Percentiles rank a stretch among this genome's conserved stretches.
phyloP scores from a whole-genome alignment of 306 rosid genomes.

The Cyamopsis tetragonoloba region DNA sequence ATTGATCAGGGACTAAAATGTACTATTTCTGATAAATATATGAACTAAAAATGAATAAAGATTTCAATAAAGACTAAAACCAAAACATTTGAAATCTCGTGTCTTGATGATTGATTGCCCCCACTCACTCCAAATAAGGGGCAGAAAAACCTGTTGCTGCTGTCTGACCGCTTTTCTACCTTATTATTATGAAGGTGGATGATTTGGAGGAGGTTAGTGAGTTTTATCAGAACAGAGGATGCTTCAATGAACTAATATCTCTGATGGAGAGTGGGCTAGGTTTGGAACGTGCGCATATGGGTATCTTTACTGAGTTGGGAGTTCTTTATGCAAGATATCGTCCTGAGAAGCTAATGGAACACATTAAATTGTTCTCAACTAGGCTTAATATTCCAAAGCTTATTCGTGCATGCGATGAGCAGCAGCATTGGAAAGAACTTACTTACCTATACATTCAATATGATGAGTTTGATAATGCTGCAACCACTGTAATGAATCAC shows the following conservation, averaged over 20 bases:
- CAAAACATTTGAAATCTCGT: no score
- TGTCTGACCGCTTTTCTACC: constrained; percentile 16
- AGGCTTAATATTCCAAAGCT: constrained; percentile 94
- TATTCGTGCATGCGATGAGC: constrained; percentile 97
- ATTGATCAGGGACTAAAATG: no score
- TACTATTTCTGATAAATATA: no score
- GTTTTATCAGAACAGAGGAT: constrained; percentile 90
- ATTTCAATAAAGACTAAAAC: no score
- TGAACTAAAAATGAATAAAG: no score
- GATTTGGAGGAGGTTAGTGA: constrained; percentile 97
- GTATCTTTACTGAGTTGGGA: constrained; percentile 94
- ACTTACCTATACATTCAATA: constrained; percentile 85
- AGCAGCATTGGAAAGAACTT: constrained; percentile 95
- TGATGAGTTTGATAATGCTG: constrained; percentile 97
- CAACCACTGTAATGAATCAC: constrained; percentile 90
- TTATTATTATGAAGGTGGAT: constrained; percentile 56
- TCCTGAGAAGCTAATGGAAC: constrained; percentile 92
- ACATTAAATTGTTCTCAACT: constrained; percentile 83
- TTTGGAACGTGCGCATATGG: constrained; percentile 95
- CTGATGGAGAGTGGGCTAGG: constrained; percentile 97
- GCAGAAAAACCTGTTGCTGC: neutral
- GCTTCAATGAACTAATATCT: constrained; percentile 91
- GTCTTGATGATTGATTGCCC: neutral
- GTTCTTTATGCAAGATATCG: constrained; percentile 96
- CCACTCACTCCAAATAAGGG: neutral